Base-by-base conservation (phyloP, 2,329 filamentous ascomycete species). In the Epichloe coenophiala region DNA sequence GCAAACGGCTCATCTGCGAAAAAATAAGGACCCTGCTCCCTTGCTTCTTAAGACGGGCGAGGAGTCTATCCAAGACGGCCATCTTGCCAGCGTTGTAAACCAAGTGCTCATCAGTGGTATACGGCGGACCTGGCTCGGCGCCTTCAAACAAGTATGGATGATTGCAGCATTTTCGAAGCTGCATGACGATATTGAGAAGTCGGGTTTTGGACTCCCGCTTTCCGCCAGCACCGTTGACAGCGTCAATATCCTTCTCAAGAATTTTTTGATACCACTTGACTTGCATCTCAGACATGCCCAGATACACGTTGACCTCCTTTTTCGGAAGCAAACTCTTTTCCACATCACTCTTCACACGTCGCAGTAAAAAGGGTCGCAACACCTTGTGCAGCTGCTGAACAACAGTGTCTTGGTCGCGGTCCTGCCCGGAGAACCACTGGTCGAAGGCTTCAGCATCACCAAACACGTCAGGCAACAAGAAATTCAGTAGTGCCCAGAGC, bases 181-280 rank as follows among this genome's bases (percentile, higher is more conserved):
- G 93, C 93, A 98, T 98, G 59, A 98, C 93, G 63, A 98, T 98
- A 69, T 98, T 98, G 56, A 98, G 76, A 23, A 98, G 78, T 56
- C 93, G 83, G 1, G 93, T 98, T 72, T 98, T 98, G 35, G 91
- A 97, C 69, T 98, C 93, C 53, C 90, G 86, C 71, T 96, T 98
- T 47, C 93, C 93, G 56, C 86, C 88, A 33, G 91, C 93, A 54
- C 93, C 93, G 59, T 98, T 98, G 61, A 98, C 91, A 13, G 93
- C 93, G 66, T 98, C 93, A 55, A 98, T 98, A 62, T 98, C 93
- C 70, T 97, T 98, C 63, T 98, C 93, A 3, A 98, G 74, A 59
- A 98, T 98, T 72, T 96, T 96, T 67, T 95, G 86, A 64, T 98
- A 98, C 91, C 93, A 98, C 64, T 93, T 95, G 58, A 96, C 80